Evolutionary conservation across 164 flowering plant genomes (phyloP).

Genomic region (Euptelea pleiosperma): DNA sequence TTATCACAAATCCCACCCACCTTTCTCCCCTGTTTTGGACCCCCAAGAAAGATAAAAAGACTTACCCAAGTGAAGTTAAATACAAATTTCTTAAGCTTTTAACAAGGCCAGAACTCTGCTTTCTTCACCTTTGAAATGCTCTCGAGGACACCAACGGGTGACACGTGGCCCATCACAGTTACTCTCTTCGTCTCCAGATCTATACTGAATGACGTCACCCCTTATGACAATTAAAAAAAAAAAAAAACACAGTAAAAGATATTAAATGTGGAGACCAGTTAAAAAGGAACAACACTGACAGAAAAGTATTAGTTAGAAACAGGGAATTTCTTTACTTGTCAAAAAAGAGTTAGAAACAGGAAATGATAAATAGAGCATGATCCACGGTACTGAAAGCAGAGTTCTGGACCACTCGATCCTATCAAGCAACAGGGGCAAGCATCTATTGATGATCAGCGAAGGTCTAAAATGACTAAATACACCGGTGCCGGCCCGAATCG

Average conservation of each 20-base stretch:
- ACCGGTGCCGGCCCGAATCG: no score
- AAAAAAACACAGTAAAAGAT: not conserved
- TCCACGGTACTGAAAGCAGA: no score
- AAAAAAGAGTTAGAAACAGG: no score
- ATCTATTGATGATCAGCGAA: no score
- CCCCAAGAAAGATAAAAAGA: not conserved
- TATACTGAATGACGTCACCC: conserved; percentile 85
- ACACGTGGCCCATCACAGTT: conserved; percentile 78
- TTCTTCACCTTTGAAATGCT: conserved; percentile 81
- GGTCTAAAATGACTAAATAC: no score
- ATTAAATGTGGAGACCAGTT: not conserved
- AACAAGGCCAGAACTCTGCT: conserved; percentile 69
- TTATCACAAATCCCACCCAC: no score
- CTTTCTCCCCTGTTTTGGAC: not conserved
- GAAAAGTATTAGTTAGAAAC: not conserved
- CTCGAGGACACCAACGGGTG: conserved; percentile 65
- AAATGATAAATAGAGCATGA: no score
- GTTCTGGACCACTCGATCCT: no score
- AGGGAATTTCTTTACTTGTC: no score
- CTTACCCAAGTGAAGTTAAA: not conserved
- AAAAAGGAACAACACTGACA: not conserved
- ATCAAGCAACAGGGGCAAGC: no score
- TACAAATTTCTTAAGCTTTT: not conserved
- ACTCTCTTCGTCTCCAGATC: conserved; percentile 80
- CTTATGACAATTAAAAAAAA: conserved; percentile 27